phyloP scores from a whole-genome alignment of 1,139 yeast genomes.

The Debaryomycetaceae sp. region DNA sequence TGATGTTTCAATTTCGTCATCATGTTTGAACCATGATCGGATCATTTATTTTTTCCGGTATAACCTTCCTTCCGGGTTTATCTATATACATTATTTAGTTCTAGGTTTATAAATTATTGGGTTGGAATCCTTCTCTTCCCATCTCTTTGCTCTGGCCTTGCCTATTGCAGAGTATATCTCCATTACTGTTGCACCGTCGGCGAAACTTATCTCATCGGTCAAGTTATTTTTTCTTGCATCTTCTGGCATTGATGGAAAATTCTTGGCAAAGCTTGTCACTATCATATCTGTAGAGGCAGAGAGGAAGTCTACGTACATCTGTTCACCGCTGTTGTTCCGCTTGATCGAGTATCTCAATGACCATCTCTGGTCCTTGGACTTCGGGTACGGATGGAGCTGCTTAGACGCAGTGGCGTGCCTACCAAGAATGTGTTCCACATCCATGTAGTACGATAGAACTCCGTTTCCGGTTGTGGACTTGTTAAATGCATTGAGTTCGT shows the following conservation, averaged over 20 bases:
- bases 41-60: conserved; percentile 1
- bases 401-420: conserved; percentile 2
- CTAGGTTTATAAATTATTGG: conserved; percentile 18
- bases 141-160: conserved; percentile 20
- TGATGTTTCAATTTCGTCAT: no score
- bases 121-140: conserved; percentile 21
- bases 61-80: neutral
- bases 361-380: conserved; percentile 10
- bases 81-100: neutral
- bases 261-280: conserved; percentile 3
- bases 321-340: conserved; percentile 4
- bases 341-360: conserved; percentile 6
- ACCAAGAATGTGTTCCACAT: conserved; percentile 10
- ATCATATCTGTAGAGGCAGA: conserved; percentile 8
- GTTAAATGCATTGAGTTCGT: conserved; percentile 17
- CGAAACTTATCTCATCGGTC: neutral
- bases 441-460: conserved; percentile 9
- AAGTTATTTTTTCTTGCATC: conserved; percentile 1
- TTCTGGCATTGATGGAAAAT: neutral
- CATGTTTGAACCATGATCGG: no score
- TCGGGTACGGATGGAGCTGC: conserved; percentile 10
- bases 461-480: conserved; percentile 6
- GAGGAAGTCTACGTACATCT: conserved; percentile 5
- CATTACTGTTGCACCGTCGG: conserved; percentile 13
- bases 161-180: conserved; percentile 28